Conservation (phyloP, 2,329 filamentous ascomycete species). For the Acephala macrosclerotiorum region DNA sequence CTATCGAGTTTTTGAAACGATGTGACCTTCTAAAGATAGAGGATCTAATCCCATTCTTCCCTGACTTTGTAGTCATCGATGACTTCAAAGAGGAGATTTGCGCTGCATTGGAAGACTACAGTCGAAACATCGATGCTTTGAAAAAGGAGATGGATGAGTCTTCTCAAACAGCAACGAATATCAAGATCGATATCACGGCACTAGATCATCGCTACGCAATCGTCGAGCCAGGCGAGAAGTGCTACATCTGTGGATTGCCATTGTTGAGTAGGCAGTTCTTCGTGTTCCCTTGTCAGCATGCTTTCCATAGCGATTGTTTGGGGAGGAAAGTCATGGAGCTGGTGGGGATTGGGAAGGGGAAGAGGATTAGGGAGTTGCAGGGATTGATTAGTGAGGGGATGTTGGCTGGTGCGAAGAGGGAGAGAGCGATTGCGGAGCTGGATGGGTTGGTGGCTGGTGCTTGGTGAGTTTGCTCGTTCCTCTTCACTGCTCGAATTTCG, state of each 20-base stretch:
- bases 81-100: conserved; percentile 99
- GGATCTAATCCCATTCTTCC: conserved; percentile 97
- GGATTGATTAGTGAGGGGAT: conserved; percentile 80
- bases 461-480: conserved; percentile 66
- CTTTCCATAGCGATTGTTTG: conserved; percentile 95
- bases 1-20: conserved; percentile 90
- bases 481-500: conserved; percentile 2
- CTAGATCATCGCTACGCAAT: conserved; percentile 93
- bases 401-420: conserved; percentile 73
- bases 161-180: conserved; percentile 86
- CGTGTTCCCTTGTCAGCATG: conserved; percentile 97
- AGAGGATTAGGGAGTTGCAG: conserved; percentile 86
- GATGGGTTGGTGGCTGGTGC: conserved; percentile 90
- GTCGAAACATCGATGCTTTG: conserved; percentile 84
- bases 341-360: conserved; percentile 76
- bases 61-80: conserved; percentile 97
- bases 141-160: conserved; percentile 97
- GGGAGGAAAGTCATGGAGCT: conserved; percentile 86
- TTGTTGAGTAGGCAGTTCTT: conserved; percentile 93
- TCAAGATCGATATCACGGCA: conserved; percentile 86
- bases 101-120: conserved; percentile 90
- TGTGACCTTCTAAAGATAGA: conserved; percentile 95
- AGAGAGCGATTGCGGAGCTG: conserved; percentile 85
- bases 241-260: conserved; percentile 86
- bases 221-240: conserved; percentile 94